Percentiles rank a stretch among this genome's conserved stretches.
These are phyloP conservation scores for Kazachstania kunashirensis DNA, from an alignment of 805 yeast genomes.

Conservation along the genomic window DNA sequence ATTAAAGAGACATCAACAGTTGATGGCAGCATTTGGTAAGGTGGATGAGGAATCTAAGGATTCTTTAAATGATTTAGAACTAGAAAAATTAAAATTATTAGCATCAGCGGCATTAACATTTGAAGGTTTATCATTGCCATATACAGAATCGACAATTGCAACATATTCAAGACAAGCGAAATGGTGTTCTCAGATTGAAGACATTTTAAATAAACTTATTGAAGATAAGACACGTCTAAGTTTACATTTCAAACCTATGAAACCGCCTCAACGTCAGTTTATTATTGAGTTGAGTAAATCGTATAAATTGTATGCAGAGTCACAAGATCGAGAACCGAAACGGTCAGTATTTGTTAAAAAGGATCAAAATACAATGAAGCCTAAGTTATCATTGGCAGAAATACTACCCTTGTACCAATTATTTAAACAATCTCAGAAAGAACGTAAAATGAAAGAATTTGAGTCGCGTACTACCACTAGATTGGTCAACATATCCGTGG, in stretches of 20 bases:
- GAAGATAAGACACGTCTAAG: slow-evolving; percentile 32
- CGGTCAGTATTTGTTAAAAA: slow-evolving; percentile 57
- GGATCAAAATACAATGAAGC: slow-evolving; percentile 25
- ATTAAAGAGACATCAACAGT: slow-evolving; percentile 46
- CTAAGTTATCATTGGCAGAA: slow-evolving; percentile 19
- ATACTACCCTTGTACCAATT: slow-evolving; percentile 39
- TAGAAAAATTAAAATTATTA: slow-evolving; percentile 13
- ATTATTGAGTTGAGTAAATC: slow-evolving; percentile 57
- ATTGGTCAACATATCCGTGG: slow-evolving; percentile 18
- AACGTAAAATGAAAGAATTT: slow-evolving; percentile 23
- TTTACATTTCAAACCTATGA: slow-evolving; percentile 68
- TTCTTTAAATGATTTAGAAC: slow-evolving; percentile 3
- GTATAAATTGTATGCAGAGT: slow-evolving; percentile 52
- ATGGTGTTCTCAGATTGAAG: slow-evolving; percentile 66
- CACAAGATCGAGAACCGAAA: slow-evolving; percentile 76
- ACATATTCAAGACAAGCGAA: slow-evolving; percentile 44
- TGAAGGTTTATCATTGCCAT: slow-evolving; percentile 29
- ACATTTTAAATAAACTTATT: slow-evolving; percentile 40
- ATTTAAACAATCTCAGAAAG: slow-evolving; percentile 28
- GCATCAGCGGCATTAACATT: slow-evolving; percentile 19
- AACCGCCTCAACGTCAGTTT: slow-evolving; percentile 54
- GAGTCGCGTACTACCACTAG: slow-evolving; percentile 20
- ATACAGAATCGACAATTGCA: slow-evolving; percentile 38
- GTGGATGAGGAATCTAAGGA: slow-evolving; percentile 2
- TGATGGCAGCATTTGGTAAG: slow-evolving; percentile 54